phyloP scores from a whole-genome alignment of 2,329 filamentous ascomycete species.

The Dactylellina parvicollis region DNA sequence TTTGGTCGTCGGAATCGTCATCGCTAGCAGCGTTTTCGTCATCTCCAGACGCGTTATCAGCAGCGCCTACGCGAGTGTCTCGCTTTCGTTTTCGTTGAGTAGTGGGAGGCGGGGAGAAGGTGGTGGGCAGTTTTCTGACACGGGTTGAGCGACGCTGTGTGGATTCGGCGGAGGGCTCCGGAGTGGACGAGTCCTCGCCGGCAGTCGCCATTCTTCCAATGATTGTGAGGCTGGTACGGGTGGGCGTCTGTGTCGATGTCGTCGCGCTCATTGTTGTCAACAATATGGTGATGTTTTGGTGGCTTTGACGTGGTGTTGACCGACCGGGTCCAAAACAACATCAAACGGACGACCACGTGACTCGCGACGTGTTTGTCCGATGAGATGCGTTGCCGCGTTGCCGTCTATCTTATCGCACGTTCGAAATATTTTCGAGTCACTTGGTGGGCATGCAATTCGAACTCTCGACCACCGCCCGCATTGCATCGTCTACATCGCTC shows the following conservation, averaged over 20 bases:
- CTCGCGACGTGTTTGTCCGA: constrained; percentile 1
- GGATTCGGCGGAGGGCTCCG: constrained; percentile 50
- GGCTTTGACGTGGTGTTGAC: constrained; percentile 49
- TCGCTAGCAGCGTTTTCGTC: constrained; percentile 43
- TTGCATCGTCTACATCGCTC: constrained; percentile 12
- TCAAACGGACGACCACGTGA: constrained; percentile 9
- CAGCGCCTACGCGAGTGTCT: constrained; percentile 53
- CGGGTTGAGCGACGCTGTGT: constrained; percentile 48
- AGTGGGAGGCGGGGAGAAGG: constrained; percentile 52
- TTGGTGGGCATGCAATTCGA: constrained; percentile 35
- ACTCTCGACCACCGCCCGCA: constrained; percentile 11
- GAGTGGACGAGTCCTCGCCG: constrained; percentile 41
- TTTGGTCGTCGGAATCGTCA: constrained; percentile 40
- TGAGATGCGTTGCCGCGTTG: constrained; percentile 7
- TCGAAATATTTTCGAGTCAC: constrained; percentile 33
- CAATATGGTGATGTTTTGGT: constrained; percentile 35
- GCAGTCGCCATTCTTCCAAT: constrained; percentile 52
- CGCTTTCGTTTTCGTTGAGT: constrained; percentile 50
- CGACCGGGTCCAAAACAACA: constrained; percentile 26
- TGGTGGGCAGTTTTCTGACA: constrained; percentile 45
- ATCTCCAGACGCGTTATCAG: constrained; percentile 51
- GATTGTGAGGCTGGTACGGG: constrained; percentile 51
- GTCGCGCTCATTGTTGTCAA: constrained; percentile 51
- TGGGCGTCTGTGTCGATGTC: constrained; percentile 51
- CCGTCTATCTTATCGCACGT: constrained; percentile 21